Evolutionary conservation across 768 basidiomycete genomes (phyloP), one percentile per base, ranked within the genome.

Genomic region (Dacryopinax spathularia): DNA sequence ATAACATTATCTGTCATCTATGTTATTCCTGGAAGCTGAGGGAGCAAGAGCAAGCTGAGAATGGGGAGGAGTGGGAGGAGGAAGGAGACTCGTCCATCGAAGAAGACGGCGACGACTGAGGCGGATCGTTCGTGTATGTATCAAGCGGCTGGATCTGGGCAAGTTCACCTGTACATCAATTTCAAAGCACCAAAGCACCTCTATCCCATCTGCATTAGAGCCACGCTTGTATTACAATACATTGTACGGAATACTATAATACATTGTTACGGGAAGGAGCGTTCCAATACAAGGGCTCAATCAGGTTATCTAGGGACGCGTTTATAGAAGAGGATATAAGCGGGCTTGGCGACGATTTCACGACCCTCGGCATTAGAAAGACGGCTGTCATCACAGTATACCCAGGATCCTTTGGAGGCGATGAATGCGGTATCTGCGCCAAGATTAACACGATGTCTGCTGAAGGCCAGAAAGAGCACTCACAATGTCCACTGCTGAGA

Each of bases 401-500:
- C 76, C 96, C 96, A 99, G 35, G 88, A 85, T 34, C 88, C 87
- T 62, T 86, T 80, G 16, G 88, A 91, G 34, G 89, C 83, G 61
- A 99, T 84, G 70, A 85, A 93, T 20, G 96, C 92, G 48, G 95
- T 98, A 73, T 98, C 95, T 96, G 68, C 3, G 31, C 36, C 22
- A 60, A 60, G 63, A 66, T 62, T 61, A 60, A 39, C 60, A 56
- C 27, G 48, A 34, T 60, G 60, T 18, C 33, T 29, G 33, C 29
- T 22, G 10, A 43, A 61, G 62, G 7, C n/a, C 3, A 39, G 61
- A 37, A 31, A 29, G 22, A 62, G 25, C 4, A 80, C 92, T 75
- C 69, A 96, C 96, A 99, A 74, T 99, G 96, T 0, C 96, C 96
- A 71, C 89, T 91, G 70, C 86, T 91, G 62, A 99, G 75, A 71